Evolutionary conservation across 305 asterid species (phyloP).

Genomic region (Rubia peregrina): DNA sequence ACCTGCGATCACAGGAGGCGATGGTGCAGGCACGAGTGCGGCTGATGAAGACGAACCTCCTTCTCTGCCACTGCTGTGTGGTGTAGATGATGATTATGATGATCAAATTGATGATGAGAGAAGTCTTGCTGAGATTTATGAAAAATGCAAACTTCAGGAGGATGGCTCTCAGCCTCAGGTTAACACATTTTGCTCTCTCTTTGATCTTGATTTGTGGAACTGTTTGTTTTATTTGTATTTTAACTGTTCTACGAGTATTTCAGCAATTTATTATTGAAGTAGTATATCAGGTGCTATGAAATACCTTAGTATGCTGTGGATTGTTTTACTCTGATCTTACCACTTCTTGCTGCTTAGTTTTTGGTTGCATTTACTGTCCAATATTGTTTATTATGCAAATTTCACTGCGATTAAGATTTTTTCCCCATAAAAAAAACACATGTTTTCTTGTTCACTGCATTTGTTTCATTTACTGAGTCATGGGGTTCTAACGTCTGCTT

Average conservation of each 20-base stretch:
- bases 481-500: background rate
- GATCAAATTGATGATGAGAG: background rate
- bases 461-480: background rate
- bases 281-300: background rate
- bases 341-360: background rate
- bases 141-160: background rate
- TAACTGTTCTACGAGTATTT: no score
- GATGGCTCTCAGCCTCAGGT: background rate
- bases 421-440: background rate
- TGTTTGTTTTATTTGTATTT: background rate
- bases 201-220: background rate
- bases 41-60: background rate
- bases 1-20: background rate
- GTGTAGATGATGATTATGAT: background rate
- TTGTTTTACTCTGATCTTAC: background rate
- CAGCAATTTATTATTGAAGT: no score
- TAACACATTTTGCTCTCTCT: background rate
- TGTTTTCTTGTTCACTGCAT: no score
- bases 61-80: background rate
- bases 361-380: background rate
- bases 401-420: background rate
- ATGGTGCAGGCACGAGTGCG: background rate
- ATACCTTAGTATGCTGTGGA: background rate
- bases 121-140: background rate
- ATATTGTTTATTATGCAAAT: background rate